Evolutionary conservation across 2,329 filamentous ascomycete genomes (phyloP).

Genomic region (Colletotrichum tropicicola): DNA sequence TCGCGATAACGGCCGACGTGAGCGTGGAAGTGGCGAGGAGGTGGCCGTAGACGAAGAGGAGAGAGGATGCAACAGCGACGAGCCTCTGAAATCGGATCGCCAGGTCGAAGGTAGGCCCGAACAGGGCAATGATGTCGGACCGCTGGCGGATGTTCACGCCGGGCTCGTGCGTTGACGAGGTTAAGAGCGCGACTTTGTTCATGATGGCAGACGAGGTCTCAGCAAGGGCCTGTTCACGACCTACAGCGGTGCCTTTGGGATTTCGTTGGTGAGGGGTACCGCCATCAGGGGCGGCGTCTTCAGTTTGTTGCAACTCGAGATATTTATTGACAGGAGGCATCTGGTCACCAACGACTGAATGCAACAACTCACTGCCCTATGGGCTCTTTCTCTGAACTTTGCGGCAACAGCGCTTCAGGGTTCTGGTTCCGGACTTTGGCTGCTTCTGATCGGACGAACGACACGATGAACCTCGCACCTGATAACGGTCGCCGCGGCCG

Average conservation of each 20-base stretch:
- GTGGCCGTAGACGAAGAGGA: conserved; percentile 42
- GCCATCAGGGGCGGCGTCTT: not conserved
- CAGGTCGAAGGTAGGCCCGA: conserved; percentile 44
- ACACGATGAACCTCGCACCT: not conserved
- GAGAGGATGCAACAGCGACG: conserved; percentile 40
- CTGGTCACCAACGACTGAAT: conserved; percentile 4
- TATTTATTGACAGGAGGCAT: conserved; percentile 24
- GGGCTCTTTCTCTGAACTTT: not conserved
- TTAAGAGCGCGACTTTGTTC: conserved; percentile 49
- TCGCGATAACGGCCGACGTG: conserved; percentile 37
- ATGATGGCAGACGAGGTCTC: conserved; percentile 34
- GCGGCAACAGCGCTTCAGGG: conserved; percentile 12
- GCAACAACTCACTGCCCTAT: not conserved
- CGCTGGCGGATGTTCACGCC: conserved; percentile 38
- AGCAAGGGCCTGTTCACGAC: conserved; percentile 21
- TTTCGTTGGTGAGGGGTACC: not conserved
- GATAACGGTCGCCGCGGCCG: not conserved
- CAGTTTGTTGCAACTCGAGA: not conserved
- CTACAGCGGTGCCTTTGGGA: conserved; percentile 4
- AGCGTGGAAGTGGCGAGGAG: conserved; percentile 40
- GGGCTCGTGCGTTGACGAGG: conserved; percentile 47
- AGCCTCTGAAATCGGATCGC: conserved; percentile 46
- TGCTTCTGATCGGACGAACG: not conserved
- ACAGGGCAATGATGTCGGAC: conserved; percentile 41
- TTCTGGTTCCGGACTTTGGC: not conserved